Evolutionary conservation across 2,329 filamentous ascomycete genomes (phyloP).

Genomic region (Alternaria sp.): DNA sequence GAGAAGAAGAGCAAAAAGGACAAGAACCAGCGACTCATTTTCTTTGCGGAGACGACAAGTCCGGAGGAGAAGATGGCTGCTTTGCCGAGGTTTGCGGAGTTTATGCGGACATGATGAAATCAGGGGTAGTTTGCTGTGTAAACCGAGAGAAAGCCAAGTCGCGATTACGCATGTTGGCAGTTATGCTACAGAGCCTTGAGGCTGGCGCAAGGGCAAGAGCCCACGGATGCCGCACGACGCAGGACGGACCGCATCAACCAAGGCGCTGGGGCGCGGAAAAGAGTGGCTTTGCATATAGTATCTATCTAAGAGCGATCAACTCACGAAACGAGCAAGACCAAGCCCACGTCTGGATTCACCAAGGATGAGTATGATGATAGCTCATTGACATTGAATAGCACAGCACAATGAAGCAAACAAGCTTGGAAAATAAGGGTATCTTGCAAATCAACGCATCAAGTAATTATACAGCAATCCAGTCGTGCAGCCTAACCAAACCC

Average conservation of each 20-base stretch:
- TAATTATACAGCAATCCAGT: not conserved
- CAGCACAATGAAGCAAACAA: not conserved
- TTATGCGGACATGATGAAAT: constrained; percentile 30
- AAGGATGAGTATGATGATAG: not conserved
- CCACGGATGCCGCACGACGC: constrained; percentile 1
- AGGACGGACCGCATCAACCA: not conserved
- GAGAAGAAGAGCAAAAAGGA: constrained; percentile 71
- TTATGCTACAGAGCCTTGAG: not conserved
- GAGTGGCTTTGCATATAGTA: constrained; percentile 1
- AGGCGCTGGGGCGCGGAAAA: not conserved
- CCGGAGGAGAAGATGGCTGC: constrained; percentile 90
- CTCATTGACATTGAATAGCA: constrained; percentile 2
- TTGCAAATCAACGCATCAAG: constrained; percentile 11
- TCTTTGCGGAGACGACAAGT: constrained; percentile 79
- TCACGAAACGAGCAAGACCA: constrained; percentile 1
- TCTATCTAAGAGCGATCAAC: not conserved
- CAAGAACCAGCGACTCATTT: constrained; percentile 71
- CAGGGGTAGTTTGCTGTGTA: not conserved
- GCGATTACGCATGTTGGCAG: not conserved
- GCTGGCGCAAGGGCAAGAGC: constrained; percentile 6
- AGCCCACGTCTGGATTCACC: not conserved
- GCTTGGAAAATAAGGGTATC: constrained; percentile 13
- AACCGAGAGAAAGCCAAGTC: not conserved
- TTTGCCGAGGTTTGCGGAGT: constrained; percentile 73
- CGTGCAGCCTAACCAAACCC: not conserved